Conservation (phyloP, 768 basidiomycete species). For the Postia placenta region DNA sequence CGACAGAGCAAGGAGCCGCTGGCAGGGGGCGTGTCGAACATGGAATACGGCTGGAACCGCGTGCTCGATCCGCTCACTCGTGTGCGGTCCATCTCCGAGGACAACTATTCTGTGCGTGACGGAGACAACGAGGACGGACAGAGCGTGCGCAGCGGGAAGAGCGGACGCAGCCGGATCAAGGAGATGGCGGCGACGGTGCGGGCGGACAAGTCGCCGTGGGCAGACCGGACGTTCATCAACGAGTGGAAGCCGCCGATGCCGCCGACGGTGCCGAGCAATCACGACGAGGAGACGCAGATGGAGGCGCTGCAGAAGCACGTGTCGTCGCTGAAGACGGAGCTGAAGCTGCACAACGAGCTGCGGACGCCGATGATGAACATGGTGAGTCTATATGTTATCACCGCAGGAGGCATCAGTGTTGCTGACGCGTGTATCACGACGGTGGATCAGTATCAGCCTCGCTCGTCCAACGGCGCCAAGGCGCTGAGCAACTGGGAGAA, state of each 20-base stretch:
- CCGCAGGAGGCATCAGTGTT: background rate
- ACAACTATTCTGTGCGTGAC: constrained; percentile 41
- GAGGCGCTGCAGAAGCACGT: constrained; percentile 87
- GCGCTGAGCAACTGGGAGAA: constrained; percentile 90
- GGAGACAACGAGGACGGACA: constrained; percentile 53
- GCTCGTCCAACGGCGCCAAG: constrained; percentile 66
- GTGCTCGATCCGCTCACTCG: constrained; percentile 49
- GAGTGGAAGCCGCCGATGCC: constrained; percentile 94
- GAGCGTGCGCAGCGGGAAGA: constrained; percentile 73
- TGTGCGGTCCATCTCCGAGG: constrained; percentile 50
- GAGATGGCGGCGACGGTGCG: constrained; percentile 64
- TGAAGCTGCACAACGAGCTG: constrained; percentile 78
- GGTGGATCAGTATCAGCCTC: constrained; percentile 64
- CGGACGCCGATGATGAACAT: constrained; percentile 76
- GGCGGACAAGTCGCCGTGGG: constrained; percentile 62
- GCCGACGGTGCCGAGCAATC: constrained; percentile 73
- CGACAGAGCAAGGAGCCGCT: constrained; percentile 93
- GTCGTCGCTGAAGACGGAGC: constrained; percentile 62
- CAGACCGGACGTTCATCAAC: constrained; percentile 72
- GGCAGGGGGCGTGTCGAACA: constrained; percentile 94
- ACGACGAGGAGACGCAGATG: constrained; percentile 91
- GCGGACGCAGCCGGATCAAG: constrained; percentile 66
- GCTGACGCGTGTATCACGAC: background rate
- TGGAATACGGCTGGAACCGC: constrained; percentile 98
- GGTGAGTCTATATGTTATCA: constrained; percentile 33